Evolutionary conservation across 2,329 filamentous ascomycete species (phyloP).

Genomic region (Fusarium sp.): DNA sequence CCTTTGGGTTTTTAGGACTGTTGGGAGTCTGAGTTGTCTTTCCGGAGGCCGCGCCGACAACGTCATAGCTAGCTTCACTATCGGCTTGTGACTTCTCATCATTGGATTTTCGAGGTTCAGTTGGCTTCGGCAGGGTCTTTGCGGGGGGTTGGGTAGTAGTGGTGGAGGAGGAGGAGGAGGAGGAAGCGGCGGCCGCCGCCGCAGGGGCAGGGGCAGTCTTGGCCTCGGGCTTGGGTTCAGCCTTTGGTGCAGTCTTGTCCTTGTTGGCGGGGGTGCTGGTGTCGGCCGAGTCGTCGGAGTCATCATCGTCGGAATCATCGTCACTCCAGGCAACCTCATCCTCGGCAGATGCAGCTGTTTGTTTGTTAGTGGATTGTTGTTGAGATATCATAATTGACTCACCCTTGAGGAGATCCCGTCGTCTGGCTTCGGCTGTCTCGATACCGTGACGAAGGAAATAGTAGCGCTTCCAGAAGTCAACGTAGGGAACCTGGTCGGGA

Average conservation of each 20-base stretch:
- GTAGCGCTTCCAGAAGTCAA: constrained; percentile 92
- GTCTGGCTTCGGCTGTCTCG: constrained; percentile 89
- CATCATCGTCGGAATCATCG: constrained; percentile 61
- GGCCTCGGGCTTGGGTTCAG: constrained; percentile 44
- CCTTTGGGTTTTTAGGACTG: constrained; percentile 72
- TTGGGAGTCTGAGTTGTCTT: constrained; percentile 80
- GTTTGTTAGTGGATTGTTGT: constrained; percentile 21
- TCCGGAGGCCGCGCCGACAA: constrained; percentile 83
- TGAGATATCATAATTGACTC: constrained; percentile 46
- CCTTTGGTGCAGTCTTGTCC: constrained; percentile 49
- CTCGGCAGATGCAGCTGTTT: constrained; percentile 72
- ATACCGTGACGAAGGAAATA: constrained; percentile 94
- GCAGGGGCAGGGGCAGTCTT: constrained; percentile 11
- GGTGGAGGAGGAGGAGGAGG: constrained; percentile 55
- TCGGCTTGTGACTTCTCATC: constrained; percentile 91
- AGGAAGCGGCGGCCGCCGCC: constrained; percentile 66
- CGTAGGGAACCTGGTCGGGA: constrained; percentile 91
- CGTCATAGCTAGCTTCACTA: constrained; percentile 95
- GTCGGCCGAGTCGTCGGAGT: constrained; percentile 44
- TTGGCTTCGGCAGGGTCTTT: constrained; percentile 65
- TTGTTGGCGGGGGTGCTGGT: constrained; percentile 26
- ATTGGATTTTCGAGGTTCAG: constrained; percentile 78
- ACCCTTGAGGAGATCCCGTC: constrained; percentile 93
- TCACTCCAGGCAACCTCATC: constrained; percentile 80
- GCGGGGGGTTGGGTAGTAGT: constrained; percentile 68